Base-by-base conservation (phyloP, 805 yeast species). In the Myxozyma neotropica region DNA sequence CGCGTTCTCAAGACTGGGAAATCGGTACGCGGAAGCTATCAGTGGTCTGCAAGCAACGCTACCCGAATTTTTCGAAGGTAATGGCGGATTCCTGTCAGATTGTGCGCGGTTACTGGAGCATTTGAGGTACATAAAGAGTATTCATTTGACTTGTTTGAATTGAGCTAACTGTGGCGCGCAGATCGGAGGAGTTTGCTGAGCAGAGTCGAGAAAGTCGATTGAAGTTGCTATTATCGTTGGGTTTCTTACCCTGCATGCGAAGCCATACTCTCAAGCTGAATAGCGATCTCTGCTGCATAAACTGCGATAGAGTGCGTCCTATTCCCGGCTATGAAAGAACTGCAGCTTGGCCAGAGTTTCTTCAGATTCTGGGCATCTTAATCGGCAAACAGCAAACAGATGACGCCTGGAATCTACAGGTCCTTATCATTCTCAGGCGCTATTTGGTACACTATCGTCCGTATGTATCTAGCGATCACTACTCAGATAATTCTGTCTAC, bases 361-460 rank as follows among this genome's bases (percentile, higher is more conserved):
- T 33, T 19, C 35, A 52, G n/a, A 23, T 52, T 21, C 21, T 52
- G 4, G 19, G n/a, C 15, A 7, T 19, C 8, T 35, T 52, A n/a
- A 19, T 52, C 19, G 55, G 33, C 15, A 31, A 27, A 27, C 31
- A 38, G 33, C 8, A 4, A 2, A 33, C 40, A 13, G 42, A 52
- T 33, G 42, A 31, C 29, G n/a, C 21, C 2, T 19, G 5, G 43
- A 52, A 21, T n/a, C 15, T 42, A n/a, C 49, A 23, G 27, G 15
- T 52, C 6, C 38, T 52, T 26, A 19, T 24, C 5, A 36, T 36
- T 3, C 5, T 42, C n/a, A 31, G 49, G 4, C 48, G 43, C 17
- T 52, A 52, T 33, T 46, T 52, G 35, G 5, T 26, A 5, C 55
- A 52, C 19, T 52, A 38, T 52, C 19, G 6, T 1, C 49, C 47